Evolutionary conservation across 805 yeast species (phyloP).

Genomic region (Candida coleopterorum): DNA sequence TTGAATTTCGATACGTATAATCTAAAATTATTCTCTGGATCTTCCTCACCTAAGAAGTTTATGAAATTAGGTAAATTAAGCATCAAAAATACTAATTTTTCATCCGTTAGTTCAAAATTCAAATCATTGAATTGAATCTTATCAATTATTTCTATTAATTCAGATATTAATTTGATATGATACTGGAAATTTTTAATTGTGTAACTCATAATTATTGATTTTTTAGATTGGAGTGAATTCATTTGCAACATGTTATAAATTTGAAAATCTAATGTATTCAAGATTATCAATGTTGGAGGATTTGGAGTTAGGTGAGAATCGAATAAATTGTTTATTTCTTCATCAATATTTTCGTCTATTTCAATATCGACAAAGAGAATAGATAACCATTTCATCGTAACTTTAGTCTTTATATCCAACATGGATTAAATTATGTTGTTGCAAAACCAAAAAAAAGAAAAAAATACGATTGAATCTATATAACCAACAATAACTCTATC

Average conservation of each 20-base stretch:
- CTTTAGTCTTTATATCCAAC: too few species aligned
- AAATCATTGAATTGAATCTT: background rate
- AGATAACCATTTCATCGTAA: background rate
- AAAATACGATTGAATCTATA: too few species aligned
- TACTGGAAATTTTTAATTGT: background rate
- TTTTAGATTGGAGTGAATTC: constrained; percentile 1
- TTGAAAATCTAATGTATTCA: background rate
- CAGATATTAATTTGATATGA: background rate
- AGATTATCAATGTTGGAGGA: background rate
- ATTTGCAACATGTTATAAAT: constrained; percentile 5
- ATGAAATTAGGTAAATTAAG: constrained; percentile 6
- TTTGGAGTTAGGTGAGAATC: background rate
- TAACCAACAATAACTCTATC: too few species aligned
- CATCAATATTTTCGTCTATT: background rate
- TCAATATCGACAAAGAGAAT: background rate
- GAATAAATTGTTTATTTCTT: background rate
- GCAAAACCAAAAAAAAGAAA: background rate
- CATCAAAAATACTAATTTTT: constrained; percentile 3
- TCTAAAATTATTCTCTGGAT: background rate
- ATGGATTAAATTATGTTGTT: too few species aligned
- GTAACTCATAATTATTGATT: constrained; percentile 1
- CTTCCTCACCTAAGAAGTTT: background rate
- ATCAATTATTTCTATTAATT: too few species aligned
- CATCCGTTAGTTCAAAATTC: constrained; percentile 1
- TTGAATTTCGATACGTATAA: background rate